Base-by-base conservation (phyloP, 2,329 filamentous ascomycete species). In the Trichoderma asperellum region DNA sequence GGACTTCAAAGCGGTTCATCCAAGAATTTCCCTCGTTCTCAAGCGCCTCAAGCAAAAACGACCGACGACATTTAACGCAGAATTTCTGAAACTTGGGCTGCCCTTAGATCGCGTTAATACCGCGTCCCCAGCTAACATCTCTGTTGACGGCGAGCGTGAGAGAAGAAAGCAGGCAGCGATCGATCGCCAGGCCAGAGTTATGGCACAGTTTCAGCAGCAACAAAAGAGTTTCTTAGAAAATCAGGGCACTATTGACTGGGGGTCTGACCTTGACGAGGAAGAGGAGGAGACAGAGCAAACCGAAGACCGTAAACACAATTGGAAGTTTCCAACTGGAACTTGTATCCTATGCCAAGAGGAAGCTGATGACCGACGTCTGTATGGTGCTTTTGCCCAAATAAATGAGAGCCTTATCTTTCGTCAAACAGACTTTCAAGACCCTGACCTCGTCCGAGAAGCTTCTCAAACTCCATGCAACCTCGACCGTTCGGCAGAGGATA, bases 271-370 rank as follows among this genome's bases (percentile, higher is more conserved):
- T n/a, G 88, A 89, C 34, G 91, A 96, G 58, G 88, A 89, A 32
- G 91, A 96, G 58, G 87, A 92, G 71, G 81, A 83, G 53, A 78
- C 81, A 21, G 81, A 82, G 18, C 83, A 86, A 10, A 83, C 86
- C 12, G 89, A 92, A 74, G 88, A 90, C 74, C 87, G 89, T 60
- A 90, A 89, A 76, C 79, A 82, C 68, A 80, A 78, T 63, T 97
- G 94, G 89, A 96, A 94, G 77, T 99, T 96, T 77, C 96, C 96
- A 1, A 88, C 89, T 29, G 96, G 94, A 18, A 97, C 94, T 29
- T 99, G 96, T 78, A 97, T 99, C 67, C 83, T 98, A 18, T 99
- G 96, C 76, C 96, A 98, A 79, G 96, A 99, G 80, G 94, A 97
- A 74, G 96, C 93, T 2, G 94, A 95, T 74, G 95, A 98, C 72